These are phyloP conservation scores for Spathaspora girioi DNA, from an alignment of 805 yeast species.

Conservation along the genomic window DNA sequence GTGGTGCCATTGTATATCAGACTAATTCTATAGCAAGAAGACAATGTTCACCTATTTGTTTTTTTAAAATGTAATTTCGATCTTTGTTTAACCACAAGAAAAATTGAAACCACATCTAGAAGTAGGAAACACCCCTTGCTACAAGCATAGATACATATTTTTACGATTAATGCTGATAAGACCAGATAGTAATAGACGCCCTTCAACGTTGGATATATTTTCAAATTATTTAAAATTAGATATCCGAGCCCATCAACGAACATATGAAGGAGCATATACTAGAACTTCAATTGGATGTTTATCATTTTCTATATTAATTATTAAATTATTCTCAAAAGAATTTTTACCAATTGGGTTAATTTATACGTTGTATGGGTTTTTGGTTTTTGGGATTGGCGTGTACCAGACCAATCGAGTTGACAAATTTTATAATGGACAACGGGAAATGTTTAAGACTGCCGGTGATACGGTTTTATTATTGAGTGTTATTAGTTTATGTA, in stretches of 20 bases:
- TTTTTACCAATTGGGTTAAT: conserved; percentile 66
- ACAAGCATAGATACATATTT: background rate
- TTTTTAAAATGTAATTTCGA: no score
- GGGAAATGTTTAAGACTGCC: conserved; percentile 51
- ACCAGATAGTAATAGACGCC: conserved; percentile 15
- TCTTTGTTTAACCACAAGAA: background rate
- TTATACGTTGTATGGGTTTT: conserved; percentile 57
- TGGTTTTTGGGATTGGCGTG: conserved; percentile 39
- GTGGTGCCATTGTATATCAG: conserved; percentile 24
- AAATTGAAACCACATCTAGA: background rate
- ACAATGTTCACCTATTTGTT: no score
- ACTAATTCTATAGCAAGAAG: no score
- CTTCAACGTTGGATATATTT: conserved; percentile 34
- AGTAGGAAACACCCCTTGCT: background rate
- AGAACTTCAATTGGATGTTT: conserved; percentile 68
- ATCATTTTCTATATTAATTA: conserved; percentile 60
- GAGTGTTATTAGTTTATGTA: conserved; percentile 44
- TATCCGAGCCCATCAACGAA: conserved; percentile 70
- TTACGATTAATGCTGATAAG: background rate
- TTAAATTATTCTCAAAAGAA: conserved; percentile 61
- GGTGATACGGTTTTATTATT: conserved; percentile 59
- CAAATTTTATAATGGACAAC: conserved; percentile 33
- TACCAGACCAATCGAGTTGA: conserved; percentile 31
- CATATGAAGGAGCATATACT: conserved; percentile 81
- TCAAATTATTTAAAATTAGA: conserved; percentile 44